Conservation (phyloP, 306 rosid species). For the Prunus armeniaca region DNA sequence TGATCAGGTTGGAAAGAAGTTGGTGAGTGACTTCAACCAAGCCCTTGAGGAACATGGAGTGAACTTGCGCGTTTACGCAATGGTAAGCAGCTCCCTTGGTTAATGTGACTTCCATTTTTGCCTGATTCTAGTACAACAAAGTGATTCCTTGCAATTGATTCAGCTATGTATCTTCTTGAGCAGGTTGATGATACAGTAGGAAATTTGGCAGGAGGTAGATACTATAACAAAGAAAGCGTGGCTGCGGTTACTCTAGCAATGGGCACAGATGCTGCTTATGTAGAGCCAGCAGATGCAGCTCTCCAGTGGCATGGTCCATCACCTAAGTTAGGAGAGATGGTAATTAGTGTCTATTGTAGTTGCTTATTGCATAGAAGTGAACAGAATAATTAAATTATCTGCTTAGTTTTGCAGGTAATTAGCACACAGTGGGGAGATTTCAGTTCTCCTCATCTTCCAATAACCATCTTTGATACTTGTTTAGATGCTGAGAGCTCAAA, state of each 20-base stretch:
- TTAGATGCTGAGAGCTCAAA: slow-evolving; percentile 59
- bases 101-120: background rate
- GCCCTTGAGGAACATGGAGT: slow-evolving; percentile 51
- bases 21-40: slow-evolving; percentile 45
- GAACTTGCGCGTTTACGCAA: slow-evolving; percentile 44
- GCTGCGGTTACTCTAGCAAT: slow-evolving; percentile 59
- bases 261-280: slow-evolving; percentile 67
- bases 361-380: background rate
- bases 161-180: background rate
- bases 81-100: slow-evolving; percentile 30
- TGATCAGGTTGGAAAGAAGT: slow-evolving; percentile 44
- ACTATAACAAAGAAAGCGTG: slow-evolving; percentile 52
- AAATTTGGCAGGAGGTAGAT: slow-evolving; percentile 72
- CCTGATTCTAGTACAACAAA: background rate
- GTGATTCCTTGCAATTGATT: background rate
- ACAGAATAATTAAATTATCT: background rate
- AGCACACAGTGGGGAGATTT: slow-evolving; percentile 66
- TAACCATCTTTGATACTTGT: slow-evolving; percentile 47
- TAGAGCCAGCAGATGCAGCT: slow-evolving; percentile 42
- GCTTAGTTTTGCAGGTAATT: slow-evolving; percentile 49
- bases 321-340: slow-evolving; percentile 49
- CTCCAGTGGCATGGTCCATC: slow-evolving; percentile 34
- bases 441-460: slow-evolving; percentile 53
- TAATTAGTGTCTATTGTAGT: slow-evolving; percentile 21
- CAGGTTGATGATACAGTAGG: slow-evolving; percentile 77